phyloP scores from a whole-genome alignment of 129 eudicot genomes.

The Pittosporum tobira region DNA sequence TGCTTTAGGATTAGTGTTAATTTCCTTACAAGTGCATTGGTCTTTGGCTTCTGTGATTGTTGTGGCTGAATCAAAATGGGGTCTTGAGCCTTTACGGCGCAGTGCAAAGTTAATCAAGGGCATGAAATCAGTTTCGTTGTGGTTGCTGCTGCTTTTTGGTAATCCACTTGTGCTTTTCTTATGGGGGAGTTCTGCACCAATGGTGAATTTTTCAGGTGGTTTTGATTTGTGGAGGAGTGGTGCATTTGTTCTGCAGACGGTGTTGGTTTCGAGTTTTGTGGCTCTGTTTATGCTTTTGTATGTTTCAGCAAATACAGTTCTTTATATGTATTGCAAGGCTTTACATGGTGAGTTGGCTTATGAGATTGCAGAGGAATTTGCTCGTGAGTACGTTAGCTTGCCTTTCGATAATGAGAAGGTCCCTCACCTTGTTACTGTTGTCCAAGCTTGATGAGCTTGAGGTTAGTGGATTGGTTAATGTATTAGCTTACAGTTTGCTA shows the following conservation, averaged over 20 bases:
- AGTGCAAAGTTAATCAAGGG: conserved; percentile 44
- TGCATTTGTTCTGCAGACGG: conserved; percentile 46
- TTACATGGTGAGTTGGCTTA: conserved; percentile 72
- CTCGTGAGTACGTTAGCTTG: conserved; percentile 60
- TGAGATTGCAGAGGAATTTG: conserved; percentile 81
- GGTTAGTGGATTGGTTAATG: conserved; percentile 7
- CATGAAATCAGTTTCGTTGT: conserved; percentile 31
- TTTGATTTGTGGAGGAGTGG: conserved; percentile 39
- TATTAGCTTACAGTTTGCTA: not conserved
- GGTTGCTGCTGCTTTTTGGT: conserved; percentile 32
- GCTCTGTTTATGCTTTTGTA: conserved; percentile 56
- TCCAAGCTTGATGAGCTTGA: conserved; percentile 16
- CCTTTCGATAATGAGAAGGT: conserved; percentile 85
- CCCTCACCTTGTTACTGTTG: conserved; percentile 60
- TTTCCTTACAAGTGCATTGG: conserved; percentile 42
- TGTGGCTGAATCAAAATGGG: conserved; percentile 50
- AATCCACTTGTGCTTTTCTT: conserved; percentile 18
- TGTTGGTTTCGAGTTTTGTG: conserved; percentile 39
- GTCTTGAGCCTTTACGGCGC: conserved; percentile 39
- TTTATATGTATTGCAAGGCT: conserved; percentile 89
- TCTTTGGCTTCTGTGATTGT: conserved; percentile 29
- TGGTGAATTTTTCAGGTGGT: conserved; percentile 7
- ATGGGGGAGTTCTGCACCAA: conserved; percentile 12
- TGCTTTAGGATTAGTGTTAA: not conserved
- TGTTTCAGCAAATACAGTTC: conserved; percentile 43